Base-by-base conservation (phyloP, 257 asterid genomes). In the Nicotiana noctiflora region DNA sequence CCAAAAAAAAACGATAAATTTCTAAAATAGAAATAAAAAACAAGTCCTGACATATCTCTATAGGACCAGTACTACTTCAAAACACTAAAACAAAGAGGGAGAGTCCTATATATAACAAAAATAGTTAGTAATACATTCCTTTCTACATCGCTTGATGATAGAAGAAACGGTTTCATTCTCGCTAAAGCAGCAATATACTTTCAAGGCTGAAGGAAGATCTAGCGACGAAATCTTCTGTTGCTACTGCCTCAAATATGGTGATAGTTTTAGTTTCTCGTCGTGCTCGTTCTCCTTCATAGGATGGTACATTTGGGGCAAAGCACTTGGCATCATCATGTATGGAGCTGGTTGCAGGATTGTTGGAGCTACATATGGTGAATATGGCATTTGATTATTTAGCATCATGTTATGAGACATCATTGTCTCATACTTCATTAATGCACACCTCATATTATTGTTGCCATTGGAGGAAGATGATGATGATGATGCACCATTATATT, bases 351-450 rank as follows among this genome's bases (percentile, higher is more conserved):
- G 79, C 44, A 62, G 76, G 18, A 62, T 40, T 2, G 75, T 18
- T 10, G 76, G 76, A 34, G 82, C 76, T 46, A 18, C 78, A 40
- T 40, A 68, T 2, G 55, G 31, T n/a, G 55, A 10, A 19, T 68
- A 68, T 49, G 79, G 4, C 61, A 74, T 46, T 18, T 74, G 79
- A 72, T 49, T 49, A 23, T 72, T 72, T 23, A 14, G n/a, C 37
- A 21, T 21, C 77, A 70, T 70, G 60, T 72, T 72, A 13, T 72
- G 37, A 21, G 61, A 23, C 44, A 49, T 46, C 79, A 49, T 49
- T 14, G 61, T 49, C 57, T 49, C 79, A 14, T 74, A 74, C n/a
- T 72, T 72, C 78, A 72, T 72, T 37, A 74, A 49, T 49, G 79
- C 61, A 49, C 79, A 46, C 40, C 8, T 74, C 40, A 23, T 74